Base-by-base conservation (phyloP, 768 basidiomycete species). In the Podaxis sp. region DNA sequence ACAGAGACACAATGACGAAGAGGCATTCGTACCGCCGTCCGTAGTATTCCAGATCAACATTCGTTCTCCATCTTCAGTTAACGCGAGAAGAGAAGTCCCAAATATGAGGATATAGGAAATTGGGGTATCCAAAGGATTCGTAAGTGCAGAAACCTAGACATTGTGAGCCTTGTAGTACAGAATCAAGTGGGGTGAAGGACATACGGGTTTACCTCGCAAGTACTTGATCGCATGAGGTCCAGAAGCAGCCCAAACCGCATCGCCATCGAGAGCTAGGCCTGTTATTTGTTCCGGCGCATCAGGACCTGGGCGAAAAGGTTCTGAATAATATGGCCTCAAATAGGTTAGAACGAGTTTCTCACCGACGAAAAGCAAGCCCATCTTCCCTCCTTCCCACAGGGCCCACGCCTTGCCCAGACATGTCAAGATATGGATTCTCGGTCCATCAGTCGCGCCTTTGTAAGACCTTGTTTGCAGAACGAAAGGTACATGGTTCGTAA, bases 381-480 rank as follows among this genome's bases (percentile, higher is more conserved):
- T 95, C 74, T 89, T 94, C 27, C 87, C 91, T 21, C 93, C 95
- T 66, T 97, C 94, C 96, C 96, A 98, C 68, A 97, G 77, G 16
- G 94, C 91, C 95, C 95, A 98, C 64, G 91, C 85, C 61, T 78
- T 84, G 5, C 96, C 95, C 6, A 98, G 74, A 67, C 91, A 95
- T 10, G 93, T 95, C 36, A 97, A 73, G 46, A 98, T 76, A 63
- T 93, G 89, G 60, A 95, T 79, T 50, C 85, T 83, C 0, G 95
- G 94, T 2, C 90, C 91, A 18, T 89, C 89, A 1, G 91, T 84
- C 21, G 92, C 85, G 25, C 92, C 92, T 70, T 95, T 95, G 68
- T 87, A 80, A 0, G 90, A 86, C 57, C 93, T 84, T 1, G 89
- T 86, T 77, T 96, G 94, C 61, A 98, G 72, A 14, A 89, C 85